Evolutionary conservation across 352 stramenopile genomes (phyloP).

Genomic region (Phytophthora syringae): DNA sequence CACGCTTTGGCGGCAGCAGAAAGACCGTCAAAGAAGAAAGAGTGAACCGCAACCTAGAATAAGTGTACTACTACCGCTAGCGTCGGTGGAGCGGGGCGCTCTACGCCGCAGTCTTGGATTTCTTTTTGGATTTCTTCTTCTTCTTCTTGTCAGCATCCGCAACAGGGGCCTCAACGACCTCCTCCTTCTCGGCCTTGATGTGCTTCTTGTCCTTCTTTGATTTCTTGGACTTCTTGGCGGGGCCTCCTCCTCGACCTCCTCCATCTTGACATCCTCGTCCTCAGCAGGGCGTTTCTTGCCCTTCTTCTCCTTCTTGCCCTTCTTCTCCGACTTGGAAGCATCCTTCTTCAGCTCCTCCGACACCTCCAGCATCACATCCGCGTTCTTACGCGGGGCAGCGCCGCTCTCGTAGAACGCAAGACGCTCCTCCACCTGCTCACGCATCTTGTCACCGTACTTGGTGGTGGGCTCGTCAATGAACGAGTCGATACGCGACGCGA

Average conservation of each 20-base stretch:
- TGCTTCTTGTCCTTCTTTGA: slow-evolving; percentile 73
- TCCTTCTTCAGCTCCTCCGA: slow-evolving; percentile 88
- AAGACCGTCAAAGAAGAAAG: slow-evolving; percentile 25
- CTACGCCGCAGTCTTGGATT: slow-evolving; percentile 79
- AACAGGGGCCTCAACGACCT: slow-evolving; percentile 14
- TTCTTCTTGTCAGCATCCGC: slow-evolving; percentile 71
- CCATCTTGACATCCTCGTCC: slow-evolving; percentile 61
- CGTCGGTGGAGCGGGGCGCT: slow-evolving; percentile 35
- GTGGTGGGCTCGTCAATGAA: slow-evolving; percentile 97
- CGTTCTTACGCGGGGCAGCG: slow-evolving; percentile 97
- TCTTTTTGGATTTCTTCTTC: slow-evolving; percentile 86
- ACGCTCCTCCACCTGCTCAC: slow-evolving; percentile 99
- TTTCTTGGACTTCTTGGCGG: slow-evolving; percentile 88
- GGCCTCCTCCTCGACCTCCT: slow-evolving; percentile 67
- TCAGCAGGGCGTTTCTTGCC: slow-evolving; percentile 83
- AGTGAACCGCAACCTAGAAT: slow-evolving; percentile 40
- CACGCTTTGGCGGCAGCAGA: slow-evolving; percentile 30
- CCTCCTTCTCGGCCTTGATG: slow-evolving; percentile 43
- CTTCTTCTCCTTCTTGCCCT: slow-evolving; percentile 79
- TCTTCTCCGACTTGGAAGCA: slow-evolving; percentile 58
- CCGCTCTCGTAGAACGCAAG: slow-evolving; percentile 99
- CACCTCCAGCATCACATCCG: slow-evolving; percentile 99
- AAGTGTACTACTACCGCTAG: slow-evolving; percentile 58
- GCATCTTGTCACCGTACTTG: slow-evolving; percentile 98
- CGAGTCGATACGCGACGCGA: slow-evolving; percentile 99